Evolutionary conservation across 495 filamentous ascomycete genomes (phyloP), one percentile per base, ranked within the genome.

Genomic region (Aspergillus mulundensis): DNA sequence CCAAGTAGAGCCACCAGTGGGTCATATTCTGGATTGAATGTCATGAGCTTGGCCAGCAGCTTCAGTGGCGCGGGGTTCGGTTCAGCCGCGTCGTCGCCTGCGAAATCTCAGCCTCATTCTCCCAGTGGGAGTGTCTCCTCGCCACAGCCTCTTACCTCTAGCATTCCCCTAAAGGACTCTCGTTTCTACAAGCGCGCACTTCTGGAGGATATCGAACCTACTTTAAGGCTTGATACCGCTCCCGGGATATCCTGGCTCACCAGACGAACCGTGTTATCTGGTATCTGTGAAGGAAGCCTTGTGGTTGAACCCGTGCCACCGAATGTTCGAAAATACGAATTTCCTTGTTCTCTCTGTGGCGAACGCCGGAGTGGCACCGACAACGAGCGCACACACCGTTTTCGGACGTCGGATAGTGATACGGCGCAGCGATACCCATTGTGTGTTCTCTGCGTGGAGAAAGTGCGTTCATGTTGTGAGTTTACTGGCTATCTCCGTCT

Each of bases 171-270:
- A 42, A 95, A 95, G 63, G 94, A 97, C 52, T 90, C 87, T 3
- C 88, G 87, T 57, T 97, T 96, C 68, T 98, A 91, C 71, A 98
- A 98, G 70, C 84, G 94, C 19, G 83, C 81, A 6, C 70, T 96
- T 12, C 76, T 82, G 50, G 94, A 98, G 68, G 94, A 97, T 70
- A 88, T 98, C 51, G 94, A 98, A 70, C 94, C 94, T 2, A 95
- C 94, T 0, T 72, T 98, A 18, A 83, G 94, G 39, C 81, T 97
- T 5, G 94, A 98, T 70, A 79, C 81, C 5, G 90, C 94, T 0
- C 93, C 94, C 0, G 91, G 92, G 0, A 84, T 98, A 36, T 95
- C 90, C 19, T 98, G 92, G 90, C 81, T 97, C 21, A 90, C 89
- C 21, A 85, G 92, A 25, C 84, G 94, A 43, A 87, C 84, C 23